Conservation (phyloP, 495 filamentous ascomycete species). For the Antarctomyces pellizariae region DNA sequence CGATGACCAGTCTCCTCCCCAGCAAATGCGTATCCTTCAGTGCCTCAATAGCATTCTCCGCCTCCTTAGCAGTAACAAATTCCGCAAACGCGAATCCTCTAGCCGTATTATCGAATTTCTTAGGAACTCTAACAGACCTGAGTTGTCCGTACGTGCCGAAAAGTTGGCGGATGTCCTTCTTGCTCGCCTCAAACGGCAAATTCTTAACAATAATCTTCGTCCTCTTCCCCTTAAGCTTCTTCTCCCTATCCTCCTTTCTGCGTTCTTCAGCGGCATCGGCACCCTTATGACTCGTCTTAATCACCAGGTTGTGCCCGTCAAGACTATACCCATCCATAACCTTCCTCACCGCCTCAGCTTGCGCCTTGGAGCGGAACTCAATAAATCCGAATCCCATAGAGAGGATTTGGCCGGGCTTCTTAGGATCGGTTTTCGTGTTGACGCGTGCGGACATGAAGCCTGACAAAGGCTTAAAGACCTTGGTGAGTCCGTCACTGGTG, state of each 20-base stretch:
- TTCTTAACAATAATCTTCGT: conserved; percentile 98
- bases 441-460: conserved; percentile 69
- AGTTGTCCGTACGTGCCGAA: conserved; percentile 81
- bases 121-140: conserved; percentile 74
- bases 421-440: conserved; percentile 72
- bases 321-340: conserved; percentile 75
- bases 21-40: conserved; percentile 84
- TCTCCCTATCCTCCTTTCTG: conserved; percentile 53
- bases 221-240: conserved; percentile 42
- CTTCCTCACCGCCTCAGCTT: conserved; percentile 53
- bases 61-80: conserved; percentile 78
- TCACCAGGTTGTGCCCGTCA: conserved; percentile 60
- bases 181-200: conserved; percentile 81
- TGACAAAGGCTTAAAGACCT: conserved; percentile 54
- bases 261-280: conserved; percentile 70
- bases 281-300: conserved; percentile 67
- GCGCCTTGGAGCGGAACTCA: conserved; percentile 55
- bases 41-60: conserved; percentile 76
- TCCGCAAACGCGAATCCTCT: conserved; percentile 95
- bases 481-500: conserved; percentile 43
- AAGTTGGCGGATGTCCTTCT: conserved; percentile 62
- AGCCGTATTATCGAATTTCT: conserved; percentile 71
- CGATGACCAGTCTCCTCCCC: conserved; percentile 66
- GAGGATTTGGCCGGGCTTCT: conserved; percentile 56
- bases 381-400: conserved; percentile 96